These are phyloP conservation scores for Limnanthes douglasii DNA, from an alignment of 345 rosid genomes.

Conservation along the genomic window DNA sequence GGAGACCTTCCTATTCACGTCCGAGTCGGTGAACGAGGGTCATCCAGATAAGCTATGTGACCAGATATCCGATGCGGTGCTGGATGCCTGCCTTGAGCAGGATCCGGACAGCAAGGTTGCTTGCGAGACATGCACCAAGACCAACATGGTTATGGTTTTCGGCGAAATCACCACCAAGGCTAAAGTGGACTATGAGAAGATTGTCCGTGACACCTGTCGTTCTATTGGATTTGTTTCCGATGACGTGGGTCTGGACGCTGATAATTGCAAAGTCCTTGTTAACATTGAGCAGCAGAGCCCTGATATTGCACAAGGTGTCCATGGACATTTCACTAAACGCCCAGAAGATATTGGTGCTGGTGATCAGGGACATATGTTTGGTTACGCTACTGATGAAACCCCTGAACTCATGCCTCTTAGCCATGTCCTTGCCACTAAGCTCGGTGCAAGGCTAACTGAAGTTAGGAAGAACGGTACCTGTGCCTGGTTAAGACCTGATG, in stretches of 20 bases:
- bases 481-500: constrained; percentile 21
- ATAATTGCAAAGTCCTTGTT: constrained; percentile 22
- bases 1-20: constrained; percentile 24
- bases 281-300: constrained; percentile 59
- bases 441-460: constrained; percentile 20
- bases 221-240: constrained; percentile 19
- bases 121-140: constrained; percentile 20
- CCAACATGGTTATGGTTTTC: constrained; percentile 24
- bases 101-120: constrained; percentile 27
- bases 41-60: constrained; percentile 26
- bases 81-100: constrained; percentile 25
- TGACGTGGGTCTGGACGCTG: constrained; percentile 24
- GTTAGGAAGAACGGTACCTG: constrained; percentile 24
- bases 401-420: constrained; percentile 23
- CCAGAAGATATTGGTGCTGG: constrained; percentile 25
- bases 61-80: constrained; percentile 23
- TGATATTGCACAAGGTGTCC: constrained; percentile 30
- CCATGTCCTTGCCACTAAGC: constrained; percentile 22
- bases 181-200: constrained; percentile 17
- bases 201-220: constrained; percentile 26
- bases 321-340: constrained; percentile 20
- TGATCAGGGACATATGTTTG: constrained; percentile 23
- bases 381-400: constrained; percentile 19
- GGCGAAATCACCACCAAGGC: constrained; percentile 27
- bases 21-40: constrained; percentile 26